Base-by-base conservation (phyloP, 257 asterid genomes). In the Nemophila menziesii region DNA sequence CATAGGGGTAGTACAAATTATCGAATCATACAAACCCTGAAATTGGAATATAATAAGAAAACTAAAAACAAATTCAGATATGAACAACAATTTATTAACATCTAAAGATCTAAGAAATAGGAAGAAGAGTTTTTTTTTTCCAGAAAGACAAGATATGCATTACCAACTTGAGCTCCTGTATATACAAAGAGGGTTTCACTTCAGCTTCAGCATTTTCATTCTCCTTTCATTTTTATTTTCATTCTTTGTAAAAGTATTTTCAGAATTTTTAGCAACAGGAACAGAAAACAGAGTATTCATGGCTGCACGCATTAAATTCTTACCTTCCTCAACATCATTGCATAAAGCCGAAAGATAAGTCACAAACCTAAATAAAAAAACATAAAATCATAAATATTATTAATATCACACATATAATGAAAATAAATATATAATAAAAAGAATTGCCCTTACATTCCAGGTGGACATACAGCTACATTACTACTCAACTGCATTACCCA, bases 401-500 rank as follows among this genome's bases (percentile, higher is more conserved):
- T 13, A 26, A 12, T 4, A 39, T 52, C 46, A 22, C 37, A 36
- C 11, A 27, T 22, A 8, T 17, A 45, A 45, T 23, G 5, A 5
- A 29, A 29, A 29, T 29, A 7, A 13, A 29, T 7, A 29, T 7
- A 18, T 8, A 18, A 1, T 17, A 0, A 2, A 16, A 5, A 16
- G 9, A 39, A n/a, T n/a, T n/a, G 44, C 54, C 67, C 97, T 70
- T 68, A 80, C 98, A 70, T 72, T 63, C 80, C 87, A 68, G 92
- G 44, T 47, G 95, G 93, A 55, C 82, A 75, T 65, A 63, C 81
- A 33, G 77, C 87, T 41, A 74, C 71, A 38, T 73, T 78, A 64
- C 93, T 64, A 57, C 94, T 78, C 77, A 89, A 54, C 67, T 84
- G 95, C 50, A 80, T 75, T 51, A 57, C 85, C 21, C 81, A 92